Evolutionary conservation across 345 rosid genomes (phyloP), one percentile per base, ranked within the genome.

Genomic region (Populus deltoides): DNA sequence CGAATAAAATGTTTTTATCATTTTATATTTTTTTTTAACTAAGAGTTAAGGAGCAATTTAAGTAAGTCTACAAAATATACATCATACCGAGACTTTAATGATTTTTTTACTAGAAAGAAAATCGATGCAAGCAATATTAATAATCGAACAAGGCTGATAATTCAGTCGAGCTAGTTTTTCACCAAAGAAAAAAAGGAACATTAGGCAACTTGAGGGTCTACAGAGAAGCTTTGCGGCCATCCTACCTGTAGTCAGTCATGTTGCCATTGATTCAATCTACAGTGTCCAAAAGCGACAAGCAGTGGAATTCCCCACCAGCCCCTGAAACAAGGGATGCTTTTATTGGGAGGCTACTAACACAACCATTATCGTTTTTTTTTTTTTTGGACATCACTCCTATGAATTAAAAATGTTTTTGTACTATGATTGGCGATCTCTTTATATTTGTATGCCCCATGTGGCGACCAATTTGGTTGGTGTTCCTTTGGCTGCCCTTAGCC

Each of bases 391-490:
- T 57, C 63, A 9, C 27, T 36, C 68, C 69, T 3, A 20, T 61
- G 24, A 63, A 43, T 61, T 36, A 9, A 53, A 25, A 33, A 51
- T 72, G 29, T 13, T 65, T 15, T 71, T 67, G 75, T 47, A 61
- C 27, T 66, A 68, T 80, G 77, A 73, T 82, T 84, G 81, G 66
- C 10, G 15, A 80, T 72, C 47, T n/a, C 22, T 66, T 55, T 49
- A 18, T 24, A 45, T 31, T 73, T 76, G 69, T 70, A 75, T 49
- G 47, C 78, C 81, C 87, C 88, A 78, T 78, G 88, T 80, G 89
- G 86, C 83, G 83, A 85, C 86, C 88, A 80, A 57, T 83, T 81
- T 80, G 83, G 78, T 24, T 74, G 80, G 84, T 80, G 75, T 75
- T 85, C 84, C 84, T 78, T 49, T 8, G 78, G 80, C 81, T 71